Percentiles rank a stretch among this genome's conserved stretches.
Conservation (phyloP, 176 grass and related monocot species). For the Oryza australiensis region DNA sequence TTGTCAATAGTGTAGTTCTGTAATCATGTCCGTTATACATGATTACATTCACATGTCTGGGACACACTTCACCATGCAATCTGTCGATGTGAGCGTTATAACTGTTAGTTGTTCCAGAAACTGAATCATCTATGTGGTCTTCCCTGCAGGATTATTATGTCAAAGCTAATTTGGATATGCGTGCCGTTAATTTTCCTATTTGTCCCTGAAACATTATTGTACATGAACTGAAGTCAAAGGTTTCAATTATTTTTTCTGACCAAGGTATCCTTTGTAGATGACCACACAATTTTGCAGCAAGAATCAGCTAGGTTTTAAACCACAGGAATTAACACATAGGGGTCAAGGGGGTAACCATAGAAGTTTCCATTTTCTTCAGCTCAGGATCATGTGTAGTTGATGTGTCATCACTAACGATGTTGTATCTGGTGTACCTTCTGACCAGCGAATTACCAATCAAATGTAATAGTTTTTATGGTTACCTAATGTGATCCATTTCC, state of each 20-base stretch:
- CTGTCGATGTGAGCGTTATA: neutral
- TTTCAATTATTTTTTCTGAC: slow-evolving; percentile 27
- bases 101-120: slow-evolving; percentile 36
- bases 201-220: slow-evolving; percentile 23
- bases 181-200: slow-evolving; percentile 27
- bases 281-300: slow-evolving; percentile 37
- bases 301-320: slow-evolving; percentile 26
- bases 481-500: neutral
- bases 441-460: neutral
- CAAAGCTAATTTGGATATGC: slow-evolving; percentile 83
- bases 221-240: slow-evolving; percentile 24
- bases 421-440: neutral
- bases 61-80: neutral
- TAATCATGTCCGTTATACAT: slow-evolving; percentile 22
- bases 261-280: slow-evolving; percentile 32
- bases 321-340: neutral
- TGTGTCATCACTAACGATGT: neutral
- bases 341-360: neutral
- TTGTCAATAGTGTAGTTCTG: slow-evolving; percentile 22
- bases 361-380: slow-evolving; percentile 5
- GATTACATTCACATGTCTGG: neutral
- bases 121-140: slow-evolving; percentile 87
- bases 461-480: neutral
- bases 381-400: neutral
- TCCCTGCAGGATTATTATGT: slow-evolving; percentile 87